A percentile compares a stretch with the other conserved stretches of the same genome.
These are phyloP conservation scores for Lepraria neglecta DNA, from an alignment of 495 filamentous ascomycete genomes.

Conservation along the genomic window DNA sequence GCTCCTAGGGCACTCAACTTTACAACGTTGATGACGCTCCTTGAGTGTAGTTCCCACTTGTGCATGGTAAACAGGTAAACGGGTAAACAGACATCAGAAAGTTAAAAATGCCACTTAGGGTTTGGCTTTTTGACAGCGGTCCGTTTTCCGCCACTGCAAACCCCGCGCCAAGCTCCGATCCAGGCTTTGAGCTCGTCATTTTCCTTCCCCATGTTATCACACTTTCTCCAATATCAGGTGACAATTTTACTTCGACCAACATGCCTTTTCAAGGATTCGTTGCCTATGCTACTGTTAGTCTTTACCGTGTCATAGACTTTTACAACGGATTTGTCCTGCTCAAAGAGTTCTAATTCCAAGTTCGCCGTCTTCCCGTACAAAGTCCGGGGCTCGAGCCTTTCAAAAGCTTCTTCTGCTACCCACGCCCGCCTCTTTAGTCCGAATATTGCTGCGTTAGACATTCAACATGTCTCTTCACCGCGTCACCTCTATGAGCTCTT, in stretches of 20 bases:
- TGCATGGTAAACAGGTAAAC: too few species aligned
- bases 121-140: slow-evolving; percentile 3
- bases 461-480: slow-evolving; percentile 29
- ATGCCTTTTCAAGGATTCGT: background rate
- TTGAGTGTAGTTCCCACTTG: too few species aligned
- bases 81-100: too few species aligned
- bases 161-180: slow-evolving; percentile 12
- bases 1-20: too few species aligned
- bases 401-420: background rate
- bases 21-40: too few species aligned
- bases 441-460: background rate
- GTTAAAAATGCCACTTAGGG: background rate
- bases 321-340: background rate
- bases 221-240: background rate
- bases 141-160: background rate
- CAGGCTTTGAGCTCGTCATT: slow-evolving; percentile 9
- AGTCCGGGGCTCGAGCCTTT: slow-evolving; percentile 10
- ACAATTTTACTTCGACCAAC: background rate
- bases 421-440: background rate
- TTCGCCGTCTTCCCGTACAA: background rate
- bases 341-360: background rate
- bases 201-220: background rate
- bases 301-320: background rate
- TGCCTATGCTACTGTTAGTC: background rate
- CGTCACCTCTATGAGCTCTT: slow-evolving; percentile 29